Conservation (phyloP, 2,329 filamentous ascomycete species). For the Colletotrichum sojae region DNA sequence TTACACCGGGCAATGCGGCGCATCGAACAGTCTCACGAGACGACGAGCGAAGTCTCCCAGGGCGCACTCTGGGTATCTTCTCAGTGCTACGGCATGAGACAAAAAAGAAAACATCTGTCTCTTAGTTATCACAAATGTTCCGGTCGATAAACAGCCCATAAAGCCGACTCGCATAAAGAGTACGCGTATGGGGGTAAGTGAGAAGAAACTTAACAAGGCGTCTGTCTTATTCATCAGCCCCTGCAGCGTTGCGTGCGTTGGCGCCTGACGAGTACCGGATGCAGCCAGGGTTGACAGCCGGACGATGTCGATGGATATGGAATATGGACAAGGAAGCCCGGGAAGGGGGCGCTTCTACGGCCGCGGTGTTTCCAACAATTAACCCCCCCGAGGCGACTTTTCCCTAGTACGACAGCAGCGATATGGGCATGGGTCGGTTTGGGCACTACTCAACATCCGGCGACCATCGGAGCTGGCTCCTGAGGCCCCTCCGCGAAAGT, state of each 20-base stretch:
- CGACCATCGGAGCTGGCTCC: constrained; percentile 7
- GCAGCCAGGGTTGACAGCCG: neutral
- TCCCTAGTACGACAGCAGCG: constrained; percentile 1
- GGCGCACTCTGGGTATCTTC: too few relatives aligned
- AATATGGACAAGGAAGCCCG: constrained; percentile 3
- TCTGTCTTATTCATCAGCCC: neutral
- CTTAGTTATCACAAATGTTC: constrained; percentile 8
- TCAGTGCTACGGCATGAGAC: neutral
- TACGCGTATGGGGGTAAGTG: neutral
- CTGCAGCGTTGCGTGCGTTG: constrained; percentile 13
- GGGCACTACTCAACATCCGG: neutral
- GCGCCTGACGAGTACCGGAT: constrained; percentile 17
- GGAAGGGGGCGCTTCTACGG: neutral
- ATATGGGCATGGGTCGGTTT: neutral
- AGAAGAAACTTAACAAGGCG: constrained; percentile 5
- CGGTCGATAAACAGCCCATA: constrained; percentile 15
- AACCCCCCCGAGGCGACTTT: constrained; percentile 1
- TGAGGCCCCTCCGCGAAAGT: neutral
- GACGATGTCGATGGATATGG: neutral
- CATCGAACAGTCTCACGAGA: too few relatives aligned
- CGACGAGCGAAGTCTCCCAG: too few relatives aligned
- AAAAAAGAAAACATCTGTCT: constrained; percentile 3
- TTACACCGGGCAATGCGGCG: too few relatives aligned
- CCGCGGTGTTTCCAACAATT: too few relatives aligned
- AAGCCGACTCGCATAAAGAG: constrained; percentile 4